phyloP scores from a whole-genome alignment of 2,329 filamentous ascomycete genomes.

The Lachnellula willkommii region DNA sequence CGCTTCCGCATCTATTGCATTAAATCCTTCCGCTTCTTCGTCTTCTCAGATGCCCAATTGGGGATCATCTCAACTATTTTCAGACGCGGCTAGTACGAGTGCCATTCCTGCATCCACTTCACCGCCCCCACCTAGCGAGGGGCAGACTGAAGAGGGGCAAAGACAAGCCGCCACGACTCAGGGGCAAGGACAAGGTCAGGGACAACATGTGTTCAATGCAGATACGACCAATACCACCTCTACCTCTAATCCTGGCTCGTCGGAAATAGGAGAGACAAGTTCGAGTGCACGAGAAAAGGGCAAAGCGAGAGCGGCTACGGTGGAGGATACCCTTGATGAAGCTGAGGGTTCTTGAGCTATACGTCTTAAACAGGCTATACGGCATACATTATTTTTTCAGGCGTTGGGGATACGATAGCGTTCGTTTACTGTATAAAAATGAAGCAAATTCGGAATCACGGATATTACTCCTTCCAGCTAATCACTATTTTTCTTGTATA shows the following conservation, averaged over 20 bases:
- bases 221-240: not conserved
- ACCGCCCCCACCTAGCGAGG: constrained; percentile 3
- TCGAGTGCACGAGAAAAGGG: constrained; percentile 32
- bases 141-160: not conserved
- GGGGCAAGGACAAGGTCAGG: not conserved
- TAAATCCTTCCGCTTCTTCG: constrained; percentile 10
- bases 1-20: constrained; percentile 7
- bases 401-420: not conserved
- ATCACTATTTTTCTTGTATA: no score
- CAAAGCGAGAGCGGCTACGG: constrained; percentile 42
- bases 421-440: not conserved
- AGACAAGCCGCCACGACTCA: not conserved
- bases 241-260: not conserved
- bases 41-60: constrained; percentile 24
- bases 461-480: no score
- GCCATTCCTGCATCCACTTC: constrained; percentile 1
- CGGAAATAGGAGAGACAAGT: constrained; percentile 4
- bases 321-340: constrained; percentile 42
- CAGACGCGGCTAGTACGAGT: constrained; percentile 7
- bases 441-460: not conserved
- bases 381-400: not conserved
- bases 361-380: no score
- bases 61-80: constrained; percentile 26
- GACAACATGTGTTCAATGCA: not conserved
- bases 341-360: constrained; percentile 24